A percentile compares a stretch with the other conserved stretches of the same genome.
Conservation (phyloP, 2,329 filamentous ascomycete genomes). For the Hymenoscyphus linearis region DNA sequence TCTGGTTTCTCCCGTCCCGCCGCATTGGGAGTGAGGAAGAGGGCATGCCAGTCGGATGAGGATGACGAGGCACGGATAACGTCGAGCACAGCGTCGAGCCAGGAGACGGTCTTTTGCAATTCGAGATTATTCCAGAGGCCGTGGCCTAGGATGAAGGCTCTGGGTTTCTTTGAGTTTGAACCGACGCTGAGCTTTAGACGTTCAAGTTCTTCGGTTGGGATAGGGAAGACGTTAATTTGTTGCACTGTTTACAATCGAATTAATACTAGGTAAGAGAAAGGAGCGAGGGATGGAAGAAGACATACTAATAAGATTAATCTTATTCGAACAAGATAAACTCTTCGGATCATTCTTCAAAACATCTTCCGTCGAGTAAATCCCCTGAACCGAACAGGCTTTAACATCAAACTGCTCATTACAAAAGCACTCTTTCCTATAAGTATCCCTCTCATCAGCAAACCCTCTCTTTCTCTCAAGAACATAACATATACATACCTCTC, state of each 20-base stretch:
- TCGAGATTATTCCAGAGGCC: constrained; percentile 45
- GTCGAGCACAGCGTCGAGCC: constrained; percentile 36
- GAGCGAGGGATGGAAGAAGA: not conserved
- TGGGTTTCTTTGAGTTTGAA: constrained; percentile 20
- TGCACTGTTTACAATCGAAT: too few relatives aligned
- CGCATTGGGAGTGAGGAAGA: constrained; percentile 42
- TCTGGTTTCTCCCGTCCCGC: constrained; percentile 42
- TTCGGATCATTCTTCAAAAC: constrained; percentile 38
- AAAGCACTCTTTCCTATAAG: constrained; percentile 37
- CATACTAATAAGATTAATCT: constrained; percentile 36
- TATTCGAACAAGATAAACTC: constrained; percentile 37
- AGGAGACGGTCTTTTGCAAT: constrained; percentile 36
- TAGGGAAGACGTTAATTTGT: constrained; percentile 40
- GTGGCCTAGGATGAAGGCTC: constrained; percentile 42
- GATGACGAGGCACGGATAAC: constrained; percentile 23
- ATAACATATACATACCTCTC: constrained; percentile 31
- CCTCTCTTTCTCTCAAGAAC: not conserved
- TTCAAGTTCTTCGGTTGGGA: constrained; percentile 36
- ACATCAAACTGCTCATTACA: constrained; percentile 46
- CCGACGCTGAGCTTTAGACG: constrained; percentile 36
- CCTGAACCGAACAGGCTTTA: constrained; percentile 43
- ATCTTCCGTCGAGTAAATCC: constrained; percentile 43
- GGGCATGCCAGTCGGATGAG: constrained; percentile 16
- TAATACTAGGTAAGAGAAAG: constrained; percentile 23
- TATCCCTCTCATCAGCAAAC: not conserved